A percentile compares a stretch with the other conserved stretches of the same genome.
phyloP scores from a whole-genome alignment of 768 basidiomycete genomes.

The Macrolepiota dolichaula region DNA sequence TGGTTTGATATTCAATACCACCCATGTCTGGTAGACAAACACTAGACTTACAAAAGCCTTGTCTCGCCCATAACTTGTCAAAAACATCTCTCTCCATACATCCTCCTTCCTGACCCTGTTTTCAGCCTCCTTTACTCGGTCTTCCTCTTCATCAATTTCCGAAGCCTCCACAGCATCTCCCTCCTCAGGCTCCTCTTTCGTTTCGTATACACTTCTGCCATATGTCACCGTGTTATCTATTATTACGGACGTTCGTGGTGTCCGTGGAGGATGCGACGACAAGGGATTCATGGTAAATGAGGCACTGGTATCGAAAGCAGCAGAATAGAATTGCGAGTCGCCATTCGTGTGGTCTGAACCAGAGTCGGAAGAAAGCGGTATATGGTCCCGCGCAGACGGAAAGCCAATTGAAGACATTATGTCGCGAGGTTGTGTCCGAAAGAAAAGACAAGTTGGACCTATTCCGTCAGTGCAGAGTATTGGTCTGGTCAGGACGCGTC shows the following conservation, averaged over 20 bases:
- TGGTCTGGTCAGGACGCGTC: not conserved
- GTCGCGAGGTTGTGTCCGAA: not conserved
- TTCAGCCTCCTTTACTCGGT: slow-evolving; percentile 39
- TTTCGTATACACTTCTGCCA: slow-evolving; percentile 41
- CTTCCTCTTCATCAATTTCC: slow-evolving; percentile 50
- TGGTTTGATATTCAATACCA: not conserved
- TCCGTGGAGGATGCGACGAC: slow-evolving; percentile 75
- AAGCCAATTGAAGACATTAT: slow-evolving; percentile 64
- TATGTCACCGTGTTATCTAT: slow-evolving; percentile 35
- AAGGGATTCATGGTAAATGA: slow-evolving; percentile 83
- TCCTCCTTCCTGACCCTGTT: slow-evolving; percentile 56
- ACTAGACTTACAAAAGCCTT: slow-evolving; percentile 73
- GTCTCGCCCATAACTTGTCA: slow-evolving; percentile 77
- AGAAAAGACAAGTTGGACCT: not conserved
- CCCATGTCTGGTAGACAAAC: not conserved
- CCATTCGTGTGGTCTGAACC: slow-evolving; percentile 39
- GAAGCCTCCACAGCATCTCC: slow-evolving; percentile 35
- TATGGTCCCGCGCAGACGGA: slow-evolving; percentile 28
- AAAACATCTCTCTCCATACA: slow-evolving; percentile 77
- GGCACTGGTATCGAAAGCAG: slow-evolving; percentile 53
- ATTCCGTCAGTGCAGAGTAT: not conserved
- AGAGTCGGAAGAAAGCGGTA: slow-evolving; percentile 25
- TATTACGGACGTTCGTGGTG: slow-evolving; percentile 57
- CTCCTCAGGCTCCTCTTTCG: slow-evolving; percentile 37
- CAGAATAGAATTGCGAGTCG: slow-evolving; percentile 48